phyloP scores from a whole-genome alignment of 805 yeast species.

The Myxozyma udenii region DNA sequence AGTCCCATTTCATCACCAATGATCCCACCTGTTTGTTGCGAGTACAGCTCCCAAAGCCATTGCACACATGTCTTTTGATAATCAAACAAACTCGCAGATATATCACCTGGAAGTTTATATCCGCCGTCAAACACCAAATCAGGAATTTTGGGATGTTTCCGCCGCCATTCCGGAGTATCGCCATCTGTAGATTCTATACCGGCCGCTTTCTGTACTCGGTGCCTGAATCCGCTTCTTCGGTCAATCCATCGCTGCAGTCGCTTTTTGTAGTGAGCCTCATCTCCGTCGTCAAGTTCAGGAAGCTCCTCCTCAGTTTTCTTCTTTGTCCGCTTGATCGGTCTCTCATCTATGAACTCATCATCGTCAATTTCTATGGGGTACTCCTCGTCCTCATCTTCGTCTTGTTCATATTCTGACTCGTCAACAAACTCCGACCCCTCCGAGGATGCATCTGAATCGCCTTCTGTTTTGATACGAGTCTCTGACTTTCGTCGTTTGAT shows the following conservation, averaged over 20 bases:
- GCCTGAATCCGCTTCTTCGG: constrained; percentile 49
- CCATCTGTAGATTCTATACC: neutral
- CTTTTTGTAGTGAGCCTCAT: constrained; percentile 58
- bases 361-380: constrained; percentile 34
- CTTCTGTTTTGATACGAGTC: constrained; percentile 8
- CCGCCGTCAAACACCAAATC: constrained; percentile 72
- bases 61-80: constrained; percentile 96
- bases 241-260: constrained; percentile 61
- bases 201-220: constrained; percentile 25
- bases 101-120: constrained; percentile 83
- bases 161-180: constrained; percentile 54
- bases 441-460: neutral
- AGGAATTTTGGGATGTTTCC: constrained; percentile 71
- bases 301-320: constrained; percentile 35
- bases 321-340: neutral
- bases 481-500: neutral
- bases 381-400: constrained; percentile 29
- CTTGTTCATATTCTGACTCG: constrained; percentile 11
- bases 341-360: constrained; percentile 29
- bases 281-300: constrained; percentile 73
- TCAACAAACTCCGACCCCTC: constrained; percentile 10
- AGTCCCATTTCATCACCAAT: constrained; percentile 98
- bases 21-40: constrained; percentile 89
- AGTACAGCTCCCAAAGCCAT: constrained; percentile 93
- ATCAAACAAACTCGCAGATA: constrained; percentile 79